Evolutionary conservation across 2,329 filamentous ascomycete species (phyloP).

Genomic region (Cryphonectria japonica): DNA sequence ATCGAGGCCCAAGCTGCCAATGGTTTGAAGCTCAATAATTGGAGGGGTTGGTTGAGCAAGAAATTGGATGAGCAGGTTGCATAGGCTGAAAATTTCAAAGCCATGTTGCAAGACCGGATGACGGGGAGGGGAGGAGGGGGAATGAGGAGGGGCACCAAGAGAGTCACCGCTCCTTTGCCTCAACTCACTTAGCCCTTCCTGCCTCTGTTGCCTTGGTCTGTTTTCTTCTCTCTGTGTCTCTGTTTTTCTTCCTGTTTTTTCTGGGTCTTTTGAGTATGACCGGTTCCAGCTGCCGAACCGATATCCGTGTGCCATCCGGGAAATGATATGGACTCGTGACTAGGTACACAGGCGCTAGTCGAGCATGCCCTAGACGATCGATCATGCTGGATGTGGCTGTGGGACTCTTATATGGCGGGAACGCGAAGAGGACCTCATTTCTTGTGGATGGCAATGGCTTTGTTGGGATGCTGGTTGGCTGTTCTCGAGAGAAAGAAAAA

Average conservation of each 20-base stretch:
- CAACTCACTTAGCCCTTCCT: not conserved
- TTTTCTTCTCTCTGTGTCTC: not conserved
- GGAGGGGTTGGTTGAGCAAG: not conserved
- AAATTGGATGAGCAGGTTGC: not conserved
- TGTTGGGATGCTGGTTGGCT: not conserved
- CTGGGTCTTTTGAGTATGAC: not conserved
- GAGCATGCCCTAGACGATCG: not conserved
- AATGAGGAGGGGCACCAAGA: not conserved
- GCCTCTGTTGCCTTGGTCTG: not conserved
- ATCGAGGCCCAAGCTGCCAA: not conserved
- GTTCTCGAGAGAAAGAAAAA: not conserved
- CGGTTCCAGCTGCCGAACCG: constrained; percentile 13
- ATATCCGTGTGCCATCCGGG: constrained; percentile 2
- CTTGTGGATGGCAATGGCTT: not conserved
- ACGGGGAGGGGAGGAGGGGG: not conserved
- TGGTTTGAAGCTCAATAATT: not conserved
- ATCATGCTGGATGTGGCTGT: not conserved
- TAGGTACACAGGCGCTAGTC: not conserved
- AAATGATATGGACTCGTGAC: constrained; percentile 1
- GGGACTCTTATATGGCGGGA: not conserved
- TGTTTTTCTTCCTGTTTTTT: not conserved
- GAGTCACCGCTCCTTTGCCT: constrained; percentile 1
- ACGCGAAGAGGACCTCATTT: not conserved
- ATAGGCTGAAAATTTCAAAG: not conserved
- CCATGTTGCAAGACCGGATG: not conserved